Evolutionary conservation across 768 basidiomycete species (phyloP), one percentile per base, ranked within the genome.

Genomic region (Chalciporus chontae): DNA sequence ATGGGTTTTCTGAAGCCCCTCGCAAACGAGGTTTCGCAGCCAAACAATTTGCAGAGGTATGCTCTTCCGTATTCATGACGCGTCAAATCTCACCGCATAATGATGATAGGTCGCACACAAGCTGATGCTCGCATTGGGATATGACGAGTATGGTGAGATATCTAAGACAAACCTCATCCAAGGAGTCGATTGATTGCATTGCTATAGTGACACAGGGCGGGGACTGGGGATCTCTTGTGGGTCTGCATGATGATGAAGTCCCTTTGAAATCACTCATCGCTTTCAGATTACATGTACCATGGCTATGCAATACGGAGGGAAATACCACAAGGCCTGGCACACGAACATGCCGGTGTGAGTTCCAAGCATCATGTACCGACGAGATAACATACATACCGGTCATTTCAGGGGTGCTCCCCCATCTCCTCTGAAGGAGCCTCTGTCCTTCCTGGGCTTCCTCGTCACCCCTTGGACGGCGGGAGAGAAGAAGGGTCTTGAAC

Each of bases 1-100:
- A 66, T 61, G 83, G 80, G 0, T 85, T 83, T 63, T 84, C 83
- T 0, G 74, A 80, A 38, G 79, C 75, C 0, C 75, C 79, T 0
- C 77, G 61, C 43, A 77, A 76, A 59, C 71, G 71, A 50, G 81
- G 81, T 0, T 85, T 84, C 52, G 58, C 54, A 8, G 29, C 66
- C 0, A 51, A 61, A n/a, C 80, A 84, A 41, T 82, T 77, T 43
- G 81, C 81, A 1, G 79, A 85, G 67, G 83, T 77, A 39, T 21
- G 45, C 50, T 11, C 14, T 42, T 37, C 3, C 47, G 5, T 17
- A 15, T 21, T 13, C 14, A 13, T 24, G 0, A 17, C 14, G 1
- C 11, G 3, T 27, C 3, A 43, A 54, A 40, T 61, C 55, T 0
- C 21, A 23, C n/a, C 6, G 5, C 5, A 6, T 2, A 46, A 43